Evolutionary conservation across 1,139 yeast genomes (phyloP), one percentile per base, ranked within the genome.

Genomic region (Candida labiduridarum): DNA sequence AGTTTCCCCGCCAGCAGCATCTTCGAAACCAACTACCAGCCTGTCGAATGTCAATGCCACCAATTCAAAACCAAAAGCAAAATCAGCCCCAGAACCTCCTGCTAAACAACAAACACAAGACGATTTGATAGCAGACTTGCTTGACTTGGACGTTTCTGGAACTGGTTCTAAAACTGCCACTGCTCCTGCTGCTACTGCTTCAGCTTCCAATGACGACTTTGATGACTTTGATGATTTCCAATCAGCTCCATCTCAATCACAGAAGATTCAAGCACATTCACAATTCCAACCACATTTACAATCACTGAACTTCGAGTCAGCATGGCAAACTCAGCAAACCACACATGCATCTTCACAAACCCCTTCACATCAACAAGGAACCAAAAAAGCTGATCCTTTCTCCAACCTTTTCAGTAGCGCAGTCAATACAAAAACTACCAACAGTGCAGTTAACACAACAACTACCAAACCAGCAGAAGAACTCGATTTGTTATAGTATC

Each of bases 141-240:
- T 84, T 55, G 75, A 82, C 9, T 77, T 82, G 55, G 81, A 76
- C 52, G 77, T 69, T 34, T 55, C 70, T 10, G 54, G 58, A 12
- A 14, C 33, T 15, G 57, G 60, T 22, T 56, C 61, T 27, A 56
- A 41, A 3, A 42, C 35, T 11, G 25, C 41, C 19, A 33, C 44
- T 19, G 40, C 34, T 29, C 12, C 44, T 12, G 49, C 46, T 19
- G 29, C 33, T 16, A 38, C 22, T n/a, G 31, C 11, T 9, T 19
- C 12, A 1, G 59, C 54, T 11, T 68, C 61, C 2, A 84, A 75
- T 18, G 88, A 84, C 41, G 90, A 85, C 43, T 96, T 87, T 57
- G 97, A 91, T 59, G 98, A 92, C 41, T 92, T 92, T 68, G 96
- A 89, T 57, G 98, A 94, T 59, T 92, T 92, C 79, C 97, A 92